Evolutionary conservation across 257 asterid species (phyloP).

Genomic region (Marsdenia floribunda): DNA sequence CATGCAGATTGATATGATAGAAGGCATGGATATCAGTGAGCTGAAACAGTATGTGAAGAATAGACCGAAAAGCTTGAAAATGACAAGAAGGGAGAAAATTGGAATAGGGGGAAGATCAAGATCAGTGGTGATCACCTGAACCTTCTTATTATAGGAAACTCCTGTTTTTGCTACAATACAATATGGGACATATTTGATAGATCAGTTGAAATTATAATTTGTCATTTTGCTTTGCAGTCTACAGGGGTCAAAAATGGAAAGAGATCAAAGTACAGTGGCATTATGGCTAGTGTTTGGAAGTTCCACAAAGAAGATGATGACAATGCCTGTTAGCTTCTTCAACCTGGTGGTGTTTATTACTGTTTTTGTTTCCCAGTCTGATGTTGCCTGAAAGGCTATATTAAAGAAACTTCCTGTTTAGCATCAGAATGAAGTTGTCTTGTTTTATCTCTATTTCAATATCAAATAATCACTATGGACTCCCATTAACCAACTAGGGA

Average conservation of each 20-base stretch:
- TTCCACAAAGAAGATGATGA: conserved; percentile 17
- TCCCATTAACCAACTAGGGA: too few relatives aligned
- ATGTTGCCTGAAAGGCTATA: neutral
- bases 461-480: too few relatives aligned
- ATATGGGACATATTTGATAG: neutral
- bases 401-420: neutral
- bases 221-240: conserved; percentile 6
- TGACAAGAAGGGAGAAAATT: conserved; percentile 4
- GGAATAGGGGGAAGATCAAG: conserved; percentile 11
- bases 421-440: neutral
- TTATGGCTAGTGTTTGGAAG: conserved; percentile 18
- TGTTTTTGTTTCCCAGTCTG: neutral
- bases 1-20: conserved; percentile 19
- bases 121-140: neutral
- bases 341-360: neutral
- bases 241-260: conserved; percentile 11
- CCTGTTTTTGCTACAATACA: neutral
- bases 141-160: neutral
- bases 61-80: conserved; percentile 13
- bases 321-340: conserved; percentile 1
- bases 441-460: neutral
- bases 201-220: neutral
- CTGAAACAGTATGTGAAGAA: conserved; percentile 18
- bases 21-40: conserved; percentile 17
- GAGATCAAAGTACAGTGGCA: conserved; percentile 3